Evolutionary conservation across 106 monocot genomes (phyloP).

Genomic region (Phalaenopsis aphrodite): DNA sequence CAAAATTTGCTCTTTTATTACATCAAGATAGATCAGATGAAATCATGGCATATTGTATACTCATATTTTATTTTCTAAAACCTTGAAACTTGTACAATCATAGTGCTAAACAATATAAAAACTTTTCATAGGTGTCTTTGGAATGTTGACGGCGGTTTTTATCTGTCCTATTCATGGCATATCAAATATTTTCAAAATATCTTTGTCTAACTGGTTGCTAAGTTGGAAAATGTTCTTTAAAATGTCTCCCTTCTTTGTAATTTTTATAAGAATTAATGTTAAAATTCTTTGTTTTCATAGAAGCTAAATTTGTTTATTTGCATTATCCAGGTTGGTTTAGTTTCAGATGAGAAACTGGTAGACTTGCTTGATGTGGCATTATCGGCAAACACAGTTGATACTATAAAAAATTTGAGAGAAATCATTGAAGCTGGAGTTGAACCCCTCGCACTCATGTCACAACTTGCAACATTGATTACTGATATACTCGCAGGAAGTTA

Average conservation of each 20-base stretch:
- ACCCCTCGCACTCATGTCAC: slow-evolving; percentile 85
- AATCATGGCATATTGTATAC: no score
- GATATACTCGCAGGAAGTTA: slow-evolving; percentile 94
- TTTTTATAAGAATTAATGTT: neutral
- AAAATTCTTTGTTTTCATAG: neutral
- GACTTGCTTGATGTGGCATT: slow-evolving; percentile 91
- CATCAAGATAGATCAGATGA: no score
- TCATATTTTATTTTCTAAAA: no score
- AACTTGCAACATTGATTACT: slow-evolving; percentile 90
- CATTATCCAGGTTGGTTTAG: slow-evolving; percentile 66
- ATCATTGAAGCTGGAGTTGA: slow-evolving; percentile 85
- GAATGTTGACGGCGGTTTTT: no score
- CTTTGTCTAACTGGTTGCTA: neutral
- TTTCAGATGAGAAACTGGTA: slow-evolving; percentile 85
- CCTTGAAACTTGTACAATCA: no score
- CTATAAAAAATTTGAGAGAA: slow-evolving; percentile 80
- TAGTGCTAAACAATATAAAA: no score
- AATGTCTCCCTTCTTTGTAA: neutral
- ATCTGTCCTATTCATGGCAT: no score
- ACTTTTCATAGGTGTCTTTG: no score
- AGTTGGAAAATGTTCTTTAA: neutral
- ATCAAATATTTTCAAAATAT: neutral
- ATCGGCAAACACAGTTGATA: slow-evolving; percentile 89
- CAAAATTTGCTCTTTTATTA: no score
- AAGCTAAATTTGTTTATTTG: slow-evolving; percentile 1